These are phyloP conservation scores for Ruellia speciosa DNA, from an alignment of 305 asterid species.

Conservation along the genomic window DNA sequence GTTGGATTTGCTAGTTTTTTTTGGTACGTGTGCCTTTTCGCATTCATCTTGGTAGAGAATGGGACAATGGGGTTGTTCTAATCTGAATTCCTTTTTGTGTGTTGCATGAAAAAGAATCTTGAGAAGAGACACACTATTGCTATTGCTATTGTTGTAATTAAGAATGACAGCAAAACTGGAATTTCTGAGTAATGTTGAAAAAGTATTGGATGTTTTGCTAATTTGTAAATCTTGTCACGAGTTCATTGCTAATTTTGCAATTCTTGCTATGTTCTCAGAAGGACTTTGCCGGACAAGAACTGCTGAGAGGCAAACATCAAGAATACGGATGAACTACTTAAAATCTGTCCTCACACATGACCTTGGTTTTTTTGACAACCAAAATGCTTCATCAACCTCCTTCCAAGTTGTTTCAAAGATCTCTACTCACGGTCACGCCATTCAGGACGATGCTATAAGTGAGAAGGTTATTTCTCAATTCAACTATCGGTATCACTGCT, in stretches of 20 bases:
- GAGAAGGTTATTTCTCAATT: conserved; percentile 31
- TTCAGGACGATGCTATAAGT: conserved; percentile 57
- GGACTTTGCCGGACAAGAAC: conserved; percentile 66
- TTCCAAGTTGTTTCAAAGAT: conserved; percentile 44
- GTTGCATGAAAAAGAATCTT: too few species aligned
- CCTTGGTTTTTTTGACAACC: conserved; percentile 45
- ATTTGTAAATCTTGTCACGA: neutral
- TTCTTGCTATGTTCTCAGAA: conserved; percentile 24
- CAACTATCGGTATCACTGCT: too few species aligned
- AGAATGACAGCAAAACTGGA: too few species aligned
- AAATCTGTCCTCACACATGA: conserved; percentile 55
- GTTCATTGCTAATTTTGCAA: neutral
- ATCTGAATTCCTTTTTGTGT: too few species aligned
- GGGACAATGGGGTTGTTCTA: neutral
- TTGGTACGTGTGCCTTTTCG: conserved; percentile 31
- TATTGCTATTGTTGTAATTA: too few species aligned
- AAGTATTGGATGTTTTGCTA: too few species aligned
- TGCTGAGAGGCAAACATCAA: conserved; percentile 59
- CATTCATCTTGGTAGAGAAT: neutral
- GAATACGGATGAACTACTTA: conserved; percentile 38
- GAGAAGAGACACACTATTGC: too few species aligned
- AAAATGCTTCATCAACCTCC: conserved; percentile 36
- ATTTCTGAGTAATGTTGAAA: too few species aligned
- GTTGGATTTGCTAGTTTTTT: conserved; percentile 38
- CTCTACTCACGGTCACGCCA: conserved; percentile 40